Evolutionary conservation across 1,284 basidiomycete genomes (phyloP).

Genomic region (Ganoderma multipileum): DNA sequence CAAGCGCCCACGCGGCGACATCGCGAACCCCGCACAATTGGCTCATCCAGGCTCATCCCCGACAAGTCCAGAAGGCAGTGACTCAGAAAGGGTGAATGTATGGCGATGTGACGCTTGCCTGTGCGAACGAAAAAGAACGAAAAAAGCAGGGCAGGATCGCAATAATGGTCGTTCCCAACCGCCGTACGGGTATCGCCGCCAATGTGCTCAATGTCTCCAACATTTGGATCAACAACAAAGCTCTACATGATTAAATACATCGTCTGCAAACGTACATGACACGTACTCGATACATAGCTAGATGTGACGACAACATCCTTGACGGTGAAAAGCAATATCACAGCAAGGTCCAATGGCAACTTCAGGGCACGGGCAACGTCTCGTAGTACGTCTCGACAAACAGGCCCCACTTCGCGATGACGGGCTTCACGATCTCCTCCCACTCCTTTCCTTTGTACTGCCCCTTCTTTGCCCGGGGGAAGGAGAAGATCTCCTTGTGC

Average conservation of each 20-base stretch:
- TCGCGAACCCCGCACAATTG: constrained; percentile 4
- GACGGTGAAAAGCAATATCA: constrained; percentile 7
- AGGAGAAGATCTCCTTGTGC: constrained; percentile 82
- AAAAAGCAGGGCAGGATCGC: background rate
- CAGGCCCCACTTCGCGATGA: constrained; percentile 77
- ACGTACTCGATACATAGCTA: background rate
- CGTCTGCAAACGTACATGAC: background rate
- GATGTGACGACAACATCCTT: background rate
- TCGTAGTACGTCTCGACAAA: constrained; percentile 51
- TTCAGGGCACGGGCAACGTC: background rate
- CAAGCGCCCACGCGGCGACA: constrained; percentile 13
- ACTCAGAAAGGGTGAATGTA: background rate
- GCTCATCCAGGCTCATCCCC: background rate
- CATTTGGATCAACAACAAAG: background rate
- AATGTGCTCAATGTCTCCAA: background rate
- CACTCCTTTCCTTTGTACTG: constrained; percentile 69
- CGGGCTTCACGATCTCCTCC: constrained; percentile 73
- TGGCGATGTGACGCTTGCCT: background rate
- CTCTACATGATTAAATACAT: background rate
- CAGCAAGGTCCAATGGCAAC: background rate
- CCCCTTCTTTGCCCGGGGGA: constrained; percentile 58
- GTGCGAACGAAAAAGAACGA: background rate
- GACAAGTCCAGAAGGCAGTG: constrained; percentile 2
- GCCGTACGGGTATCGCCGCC: background rate
- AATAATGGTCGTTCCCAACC: background rate